Conservation (phyloP, 768 basidiomycete species). For the Lactarius evosmus region DNA sequence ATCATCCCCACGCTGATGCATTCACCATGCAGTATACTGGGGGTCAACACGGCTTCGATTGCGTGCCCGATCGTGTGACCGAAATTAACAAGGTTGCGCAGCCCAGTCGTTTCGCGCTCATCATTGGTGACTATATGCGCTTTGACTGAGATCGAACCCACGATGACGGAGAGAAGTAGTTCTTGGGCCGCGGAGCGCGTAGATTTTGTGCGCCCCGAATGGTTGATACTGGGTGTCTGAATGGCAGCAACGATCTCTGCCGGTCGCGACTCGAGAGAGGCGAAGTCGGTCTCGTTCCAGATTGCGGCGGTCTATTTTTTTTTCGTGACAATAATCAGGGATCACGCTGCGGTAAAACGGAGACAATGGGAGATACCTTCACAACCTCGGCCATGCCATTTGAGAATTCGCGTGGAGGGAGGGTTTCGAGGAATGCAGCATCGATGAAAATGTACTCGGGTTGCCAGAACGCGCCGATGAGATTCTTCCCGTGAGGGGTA, state of each 20-base stretch:
- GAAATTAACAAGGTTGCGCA: slow-evolving; percentile 98
- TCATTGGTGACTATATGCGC: slow-evolving; percentile 96
- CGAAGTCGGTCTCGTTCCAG: slow-evolving; percentile 90
- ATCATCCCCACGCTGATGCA: slow-evolving; percentile 96
- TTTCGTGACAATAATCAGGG: slow-evolving; percentile 33
- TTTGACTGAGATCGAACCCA: slow-evolving; percentile 92
- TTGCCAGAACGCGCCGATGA: slow-evolving; percentile 98
- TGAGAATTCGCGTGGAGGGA: slow-evolving; percentile 90
- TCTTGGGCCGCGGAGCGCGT: slow-evolving; percentile 75
- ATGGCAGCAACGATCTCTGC: slow-evolving; percentile 86
- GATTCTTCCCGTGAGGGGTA: slow-evolving; percentile 96
- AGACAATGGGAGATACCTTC: slow-evolving; percentile 56
- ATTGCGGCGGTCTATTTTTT: slow-evolving; percentile 99
- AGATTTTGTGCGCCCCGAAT: slow-evolving; percentile 52
- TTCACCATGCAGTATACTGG: slow-evolving; percentile 92
- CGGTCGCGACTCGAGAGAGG: slow-evolving; percentile 79
- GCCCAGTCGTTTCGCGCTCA: slow-evolving; percentile 85
- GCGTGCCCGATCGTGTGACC: slow-evolving; percentile 99
- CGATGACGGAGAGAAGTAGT: slow-evolving; percentile 86
- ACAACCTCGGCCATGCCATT: slow-evolving; percentile 99
- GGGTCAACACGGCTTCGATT: slow-evolving; percentile 94
- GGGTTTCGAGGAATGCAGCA: slow-evolving; percentile 89
- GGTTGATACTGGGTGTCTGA: slow-evolving; percentile 59
- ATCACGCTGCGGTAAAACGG: neutral
- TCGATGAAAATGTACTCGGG: slow-evolving; percentile 98